phyloP scores from a whole-genome alignment of 139 green algal genomes.

The Coelastrella sp. region DNA sequence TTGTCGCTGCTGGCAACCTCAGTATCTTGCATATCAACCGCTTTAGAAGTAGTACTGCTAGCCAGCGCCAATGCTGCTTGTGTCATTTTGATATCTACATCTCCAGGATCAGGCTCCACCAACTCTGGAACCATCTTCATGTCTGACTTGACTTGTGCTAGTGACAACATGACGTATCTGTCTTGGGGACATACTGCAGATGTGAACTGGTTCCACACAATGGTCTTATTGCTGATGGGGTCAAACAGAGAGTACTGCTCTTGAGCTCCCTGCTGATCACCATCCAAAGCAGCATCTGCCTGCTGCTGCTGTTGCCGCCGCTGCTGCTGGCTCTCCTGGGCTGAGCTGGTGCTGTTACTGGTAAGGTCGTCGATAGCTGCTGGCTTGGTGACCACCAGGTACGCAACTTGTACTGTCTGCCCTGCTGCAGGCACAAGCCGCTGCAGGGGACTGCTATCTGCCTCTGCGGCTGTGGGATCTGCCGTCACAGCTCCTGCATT shows the following conservation, averaged over 20 bases:
- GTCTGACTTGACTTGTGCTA: slow-evolving; percentile 41
- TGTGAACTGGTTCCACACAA: slow-evolving; percentile 38
- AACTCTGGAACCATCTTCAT: slow-evolving; percentile 60
- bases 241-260: slow-evolving; percentile 35
- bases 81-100: slow-evolving; percentile 38
- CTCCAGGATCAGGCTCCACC: slow-evolving; percentile 28
- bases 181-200: slow-evolving; percentile 54
- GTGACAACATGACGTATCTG: slow-evolving; percentile 43
- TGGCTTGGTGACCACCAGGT: neutral
- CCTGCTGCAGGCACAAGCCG: slow-evolving; percentile 14
- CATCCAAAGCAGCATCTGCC: slow-evolving; percentile 11
- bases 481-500: neutral
- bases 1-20: neutral
- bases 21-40: neutral
- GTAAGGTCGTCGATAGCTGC: neutral
- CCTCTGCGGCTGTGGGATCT: neutral
- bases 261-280: neutral
- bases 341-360: no score
- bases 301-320: slow-evolving; percentile 38
- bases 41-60: neutral
- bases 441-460: neutral
- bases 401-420: slow-evolving; percentile 12
- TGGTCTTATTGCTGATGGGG: slow-evolving; percentile 16
- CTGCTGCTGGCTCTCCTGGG: slow-evolving; percentile 1
- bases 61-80: slow-evolving; percentile 14